Percentiles rank a stretch among this genome's conserved stretches.
These are phyloP conservation scores for Calonectria montana DNA, from an alignment of 2,329 filamentous ascomycete genomes.

Conservation along the genomic window DNA sequence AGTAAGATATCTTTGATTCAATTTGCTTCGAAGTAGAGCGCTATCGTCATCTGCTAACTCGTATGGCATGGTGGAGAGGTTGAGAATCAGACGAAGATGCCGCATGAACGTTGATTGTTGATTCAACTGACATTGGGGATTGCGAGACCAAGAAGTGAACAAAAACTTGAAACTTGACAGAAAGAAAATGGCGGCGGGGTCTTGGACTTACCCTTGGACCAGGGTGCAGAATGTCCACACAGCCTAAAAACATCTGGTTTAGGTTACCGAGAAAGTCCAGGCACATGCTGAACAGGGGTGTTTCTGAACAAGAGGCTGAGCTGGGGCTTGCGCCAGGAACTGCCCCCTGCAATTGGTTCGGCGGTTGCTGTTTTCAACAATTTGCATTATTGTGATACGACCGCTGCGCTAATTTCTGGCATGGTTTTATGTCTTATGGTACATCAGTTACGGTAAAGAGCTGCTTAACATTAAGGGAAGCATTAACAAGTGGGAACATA, in stretches of 20 bases:
- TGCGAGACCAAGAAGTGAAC: background rate
- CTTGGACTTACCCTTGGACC: background rate
- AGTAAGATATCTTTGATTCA: background rate
- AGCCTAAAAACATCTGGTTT: background rate
- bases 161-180: background rate
- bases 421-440: background rate
- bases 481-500: too few species aligned
- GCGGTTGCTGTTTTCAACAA: background rate
- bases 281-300: too few species aligned
- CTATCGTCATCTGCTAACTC: background rate
- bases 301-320: background rate
- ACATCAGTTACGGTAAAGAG: too few species aligned
- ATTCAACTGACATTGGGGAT: background rate
- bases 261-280: background rate
- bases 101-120: background rate
- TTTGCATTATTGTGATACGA: background rate
- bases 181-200: background rate
- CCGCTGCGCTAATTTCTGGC: background rate
- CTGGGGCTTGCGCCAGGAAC: background rate
- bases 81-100: background rate
- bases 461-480: too few species aligned
- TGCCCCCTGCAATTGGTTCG: background rate
- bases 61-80: background rate
- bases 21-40: background rate
- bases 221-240: background rate